A percentile compares a stretch with the other conserved stretches of the same genome.
Evolutionary conservation across 148 eudicot species (phyloP).

Genomic region (Limonium bicolor): DNA sequence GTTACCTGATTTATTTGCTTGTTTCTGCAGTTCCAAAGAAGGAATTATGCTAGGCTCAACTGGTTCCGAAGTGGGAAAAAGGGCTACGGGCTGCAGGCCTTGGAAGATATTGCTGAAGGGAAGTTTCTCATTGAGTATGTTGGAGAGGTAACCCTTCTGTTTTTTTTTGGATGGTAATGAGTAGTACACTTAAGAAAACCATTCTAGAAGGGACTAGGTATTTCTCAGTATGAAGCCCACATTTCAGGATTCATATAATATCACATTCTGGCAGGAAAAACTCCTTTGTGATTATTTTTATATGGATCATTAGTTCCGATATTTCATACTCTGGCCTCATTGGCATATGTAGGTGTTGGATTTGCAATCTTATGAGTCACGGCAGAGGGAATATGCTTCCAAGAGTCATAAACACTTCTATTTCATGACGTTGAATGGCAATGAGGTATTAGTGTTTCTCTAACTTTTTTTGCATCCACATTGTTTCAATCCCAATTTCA

Average conservation of each 20-base stretch:
- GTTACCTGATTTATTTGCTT: background rate
- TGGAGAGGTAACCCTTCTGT: slow-evolving; percentile 98
- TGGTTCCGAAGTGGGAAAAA: slow-evolving; percentile 78
- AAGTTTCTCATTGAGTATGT: slow-evolving; percentile 91
- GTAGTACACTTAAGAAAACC: no score
- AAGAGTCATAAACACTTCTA: slow-evolving; percentile 93
- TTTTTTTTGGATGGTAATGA: no score
- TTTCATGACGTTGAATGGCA: slow-evolving; percentile 93
- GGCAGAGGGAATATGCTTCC: slow-evolving; percentile 76
- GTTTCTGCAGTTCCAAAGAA: slow-evolving; percentile 69
- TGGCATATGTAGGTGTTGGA: slow-evolving; percentile 64
- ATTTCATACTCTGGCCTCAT: no score
- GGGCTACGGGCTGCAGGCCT: slow-evolving; percentile 80
- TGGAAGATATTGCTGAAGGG: slow-evolving; percentile 57
- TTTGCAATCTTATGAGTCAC: slow-evolving; percentile 69
- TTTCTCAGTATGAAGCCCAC: no score
- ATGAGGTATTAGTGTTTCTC: slow-evolving; percentile 50
- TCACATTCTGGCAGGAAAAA: no score
- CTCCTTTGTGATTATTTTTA: no score
- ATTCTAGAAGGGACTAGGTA: no score
- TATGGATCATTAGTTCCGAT: no score
- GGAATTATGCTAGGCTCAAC: slow-evolving; percentile 58
- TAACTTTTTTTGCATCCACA: no score
- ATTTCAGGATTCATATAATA: no score
- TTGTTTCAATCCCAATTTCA: no score